These are phyloP conservation scores for Tetrapisispora pingtungensis DNA, from an alignment of 805 yeast species.

Conservation along the genomic window DNA sequence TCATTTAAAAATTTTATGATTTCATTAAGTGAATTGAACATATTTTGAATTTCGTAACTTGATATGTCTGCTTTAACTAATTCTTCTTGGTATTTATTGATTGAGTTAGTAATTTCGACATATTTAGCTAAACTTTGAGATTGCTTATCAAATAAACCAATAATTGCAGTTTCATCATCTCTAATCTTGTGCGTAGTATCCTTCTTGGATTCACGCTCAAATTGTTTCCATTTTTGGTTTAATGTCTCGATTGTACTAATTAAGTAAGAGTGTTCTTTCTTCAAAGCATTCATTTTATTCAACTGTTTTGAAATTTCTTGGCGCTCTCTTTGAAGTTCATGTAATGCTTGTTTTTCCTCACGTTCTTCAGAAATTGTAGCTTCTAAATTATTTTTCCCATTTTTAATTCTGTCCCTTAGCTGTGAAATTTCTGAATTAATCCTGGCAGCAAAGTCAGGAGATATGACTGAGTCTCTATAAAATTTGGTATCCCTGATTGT, in stretches of 20 bases:
- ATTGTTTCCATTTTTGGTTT: constrained; percentile 25
- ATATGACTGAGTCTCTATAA: constrained; percentile 18
- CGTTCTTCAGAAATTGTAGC: constrained; percentile 8
- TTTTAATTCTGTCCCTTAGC: constrained; percentile 6
- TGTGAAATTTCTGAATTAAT: constrained; percentile 11
- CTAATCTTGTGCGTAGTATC: constrained; percentile 35
- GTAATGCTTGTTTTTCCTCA: constrained; percentile 5
- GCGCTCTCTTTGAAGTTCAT: constrained; percentile 3
- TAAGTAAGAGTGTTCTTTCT: constrained; percentile 15
- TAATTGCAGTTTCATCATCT: constrained; percentile 26
- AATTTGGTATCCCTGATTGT: constrained; percentile 12
- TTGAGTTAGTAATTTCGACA: constrained; percentile 13
- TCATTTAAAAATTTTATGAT: constrained; percentile 25
- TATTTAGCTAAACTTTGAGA: constrained; percentile 16
- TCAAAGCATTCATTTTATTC: constrained; percentile 11
- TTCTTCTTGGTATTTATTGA: constrained; percentile 21
- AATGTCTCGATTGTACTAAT: constrained; percentile 22
- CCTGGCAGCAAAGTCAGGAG: constrained; percentile 16
- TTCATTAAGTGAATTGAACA: constrained; percentile 24
- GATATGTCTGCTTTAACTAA: constrained; percentile 21
- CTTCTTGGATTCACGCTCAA: constrained; percentile 31
- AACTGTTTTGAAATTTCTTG: constrained; percentile 6
- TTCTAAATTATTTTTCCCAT: constrained; percentile 8
- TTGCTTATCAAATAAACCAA: constrained; percentile 14
- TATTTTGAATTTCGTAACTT: constrained; percentile 34